Conservation (phyloP, 2,329 filamentous ascomycete genomes). For the Penicillium hordei region DNA sequence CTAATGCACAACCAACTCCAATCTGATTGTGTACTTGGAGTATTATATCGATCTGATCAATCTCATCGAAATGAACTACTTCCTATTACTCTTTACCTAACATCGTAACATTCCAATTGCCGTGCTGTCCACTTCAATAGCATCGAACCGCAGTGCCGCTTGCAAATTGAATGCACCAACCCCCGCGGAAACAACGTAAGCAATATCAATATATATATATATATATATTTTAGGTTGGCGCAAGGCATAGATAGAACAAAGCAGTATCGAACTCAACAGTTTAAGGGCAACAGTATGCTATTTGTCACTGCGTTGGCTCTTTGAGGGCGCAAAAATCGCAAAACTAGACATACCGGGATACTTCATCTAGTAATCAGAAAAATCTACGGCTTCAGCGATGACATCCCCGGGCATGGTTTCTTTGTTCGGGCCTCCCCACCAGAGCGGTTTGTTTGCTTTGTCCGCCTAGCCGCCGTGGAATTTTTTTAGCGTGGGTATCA, state of each 20-base stretch:
- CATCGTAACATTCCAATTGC: background rate
- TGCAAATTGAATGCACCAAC: background rate
- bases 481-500: background rate
- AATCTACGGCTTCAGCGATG: background rate
- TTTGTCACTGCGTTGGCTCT: background rate
- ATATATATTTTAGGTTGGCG: background rate
- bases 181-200: background rate
- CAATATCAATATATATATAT: background rate
- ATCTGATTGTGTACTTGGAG: conserved; percentile 5
- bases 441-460: conserved; percentile 1
- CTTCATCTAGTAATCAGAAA: background rate
- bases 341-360: background rate
- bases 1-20: background rate
- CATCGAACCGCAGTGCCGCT: background rate
- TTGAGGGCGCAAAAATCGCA: background rate
- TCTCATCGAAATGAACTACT: conserved; percentile 1
- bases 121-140: background rate
- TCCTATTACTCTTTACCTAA: background rate
- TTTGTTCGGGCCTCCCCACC: conserved; percentile 3
- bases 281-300: background rate
- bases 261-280: background rate
- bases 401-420: conserved; percentile 1
- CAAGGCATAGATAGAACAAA: background rate
- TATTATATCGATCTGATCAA: conserved; percentile 6
- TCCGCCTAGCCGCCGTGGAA: background rate